A percentile compares a stretch with the other conserved stretches of the same genome.
Conservation (phyloP, 441 rosid species). For the Breynia disticha region DNA sequence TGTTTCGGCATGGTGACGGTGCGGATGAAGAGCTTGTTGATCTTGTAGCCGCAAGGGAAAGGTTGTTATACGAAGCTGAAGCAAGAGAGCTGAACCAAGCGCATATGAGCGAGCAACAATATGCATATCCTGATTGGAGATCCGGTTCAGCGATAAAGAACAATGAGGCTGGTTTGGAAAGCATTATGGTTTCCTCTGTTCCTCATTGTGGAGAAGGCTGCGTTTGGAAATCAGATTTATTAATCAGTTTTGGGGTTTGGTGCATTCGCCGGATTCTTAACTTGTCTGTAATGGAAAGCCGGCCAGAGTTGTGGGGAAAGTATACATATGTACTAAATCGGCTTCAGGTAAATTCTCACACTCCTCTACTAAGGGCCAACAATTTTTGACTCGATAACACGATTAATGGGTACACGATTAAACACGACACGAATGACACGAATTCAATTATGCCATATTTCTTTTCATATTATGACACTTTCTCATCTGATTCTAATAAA, state of each 20-base stretch:
- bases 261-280: conserved; percentile 88
- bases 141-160: conserved; percentile 20
- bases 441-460: not conserved
- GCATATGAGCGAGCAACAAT: conserved; percentile 38
- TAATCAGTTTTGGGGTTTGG: conserved; percentile 95
- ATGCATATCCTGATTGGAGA: conserved; percentile 28
- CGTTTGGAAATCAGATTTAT: conserved; percentile 67
- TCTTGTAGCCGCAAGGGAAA: conserved; percentile 86
- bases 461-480: too few species aligned
- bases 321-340: conserved; percentile 91
- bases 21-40: conserved; percentile 89
- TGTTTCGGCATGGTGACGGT: conserved; percentile 80
- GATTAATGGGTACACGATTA: too few species aligned
- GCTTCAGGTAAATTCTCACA: conserved; percentile 68
- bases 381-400: too few species aligned
- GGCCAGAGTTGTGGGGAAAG: conserved; percentile 99
- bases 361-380: too few species aligned
- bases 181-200: conserved; percentile 44
- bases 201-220: conserved; percentile 96
- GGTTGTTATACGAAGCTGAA: conserved; percentile 62
- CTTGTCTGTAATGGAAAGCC: conserved; percentile 89
- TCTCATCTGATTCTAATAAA: conserved; percentile 1
- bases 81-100: conserved; percentile 47
- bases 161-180: conserved; percentile 22
- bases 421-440: too few species aligned